Conservation (phyloP, 371 early-diverging fungal species). For the Saksenaea oblongispora region DNA sequence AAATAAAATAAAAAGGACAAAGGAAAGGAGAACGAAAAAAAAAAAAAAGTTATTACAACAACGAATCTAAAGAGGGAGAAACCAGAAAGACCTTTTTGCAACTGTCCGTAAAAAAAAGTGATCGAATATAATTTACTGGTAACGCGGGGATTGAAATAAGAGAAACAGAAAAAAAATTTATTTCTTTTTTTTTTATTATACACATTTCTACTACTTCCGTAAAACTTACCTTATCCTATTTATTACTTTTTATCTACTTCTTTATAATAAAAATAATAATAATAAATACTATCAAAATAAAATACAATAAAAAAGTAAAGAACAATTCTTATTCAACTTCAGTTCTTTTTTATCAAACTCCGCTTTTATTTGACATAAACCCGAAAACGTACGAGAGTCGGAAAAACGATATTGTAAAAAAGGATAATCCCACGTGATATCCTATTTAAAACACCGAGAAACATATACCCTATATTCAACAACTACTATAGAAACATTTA, state of each 20-base stretch:
- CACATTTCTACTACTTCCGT: neutral
- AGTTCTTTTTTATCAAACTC: neutral
- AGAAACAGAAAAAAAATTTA: slow-evolving; percentile 6
- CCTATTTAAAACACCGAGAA: too few relatives aligned
- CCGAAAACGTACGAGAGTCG: neutral
- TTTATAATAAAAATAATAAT: neutral
- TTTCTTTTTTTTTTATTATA: neutral
- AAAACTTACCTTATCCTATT: neutral
- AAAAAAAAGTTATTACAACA: slow-evolving; percentile 13
- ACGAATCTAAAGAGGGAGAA: neutral
- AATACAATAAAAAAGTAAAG: neutral
- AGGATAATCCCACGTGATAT: too few relatives aligned
- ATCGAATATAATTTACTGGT: neutral
- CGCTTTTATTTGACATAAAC: neutral
- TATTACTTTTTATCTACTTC: neutral
- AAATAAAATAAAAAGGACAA: slow-evolving; percentile 5
- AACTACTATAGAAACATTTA: too few relatives aligned
- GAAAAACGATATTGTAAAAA: neutral
- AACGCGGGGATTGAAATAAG: neutral
- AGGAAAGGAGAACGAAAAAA: slow-evolving; percentile 9
- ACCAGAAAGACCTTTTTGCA: slow-evolving; percentile 2
- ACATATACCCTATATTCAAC: too few relatives aligned
- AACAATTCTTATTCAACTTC: neutral
- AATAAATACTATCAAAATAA: neutral
- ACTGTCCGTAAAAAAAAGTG: neutral